Evolutionary conservation across 495 filamentous ascomycete genomes (phyloP).

Genomic region (Podospora appendiculata): DNA sequence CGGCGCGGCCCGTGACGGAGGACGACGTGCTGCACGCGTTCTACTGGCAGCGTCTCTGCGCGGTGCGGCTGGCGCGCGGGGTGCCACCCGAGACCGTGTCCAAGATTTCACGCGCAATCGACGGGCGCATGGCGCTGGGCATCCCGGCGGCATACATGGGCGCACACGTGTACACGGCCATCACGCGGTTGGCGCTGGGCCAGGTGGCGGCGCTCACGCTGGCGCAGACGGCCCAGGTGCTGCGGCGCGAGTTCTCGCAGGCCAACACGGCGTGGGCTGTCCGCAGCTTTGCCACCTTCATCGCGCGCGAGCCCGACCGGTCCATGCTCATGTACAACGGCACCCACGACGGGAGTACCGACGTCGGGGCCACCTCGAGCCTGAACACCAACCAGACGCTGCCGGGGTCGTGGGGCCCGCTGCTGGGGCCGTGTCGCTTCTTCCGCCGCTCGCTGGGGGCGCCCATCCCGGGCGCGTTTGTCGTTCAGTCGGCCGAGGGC

Average conservation of each 20-base stretch:
- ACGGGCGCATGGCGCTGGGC: conserved; percentile 24
- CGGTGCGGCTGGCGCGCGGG: conserved; percentile 11
- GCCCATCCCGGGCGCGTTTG: too few species aligned
- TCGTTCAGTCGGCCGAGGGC: too few species aligned
- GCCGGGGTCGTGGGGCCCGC: too few species aligned
- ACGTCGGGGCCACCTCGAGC: too few species aligned
- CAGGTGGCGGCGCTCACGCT: background rate
- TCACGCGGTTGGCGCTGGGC: background rate
- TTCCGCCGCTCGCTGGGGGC: too few species aligned
- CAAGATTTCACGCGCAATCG: conserved; percentile 31
- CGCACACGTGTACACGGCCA: background rate
- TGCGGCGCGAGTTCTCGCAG: conserved; percentile 21
- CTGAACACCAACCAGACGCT: too few species aligned
- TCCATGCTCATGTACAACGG: conserved; percentile 29
- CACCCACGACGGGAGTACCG: conserved; percentile 6
- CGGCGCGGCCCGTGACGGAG: conserved; percentile 15
- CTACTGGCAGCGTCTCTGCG: conserved; percentile 28
- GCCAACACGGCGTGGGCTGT: conserved; percentile 24
- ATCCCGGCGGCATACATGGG: conserved; percentile 34
- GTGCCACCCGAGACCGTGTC: conserved; percentile 8
- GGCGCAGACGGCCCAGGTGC: background rate
- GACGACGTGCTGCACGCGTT: conserved; percentile 21
- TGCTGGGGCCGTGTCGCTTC: too few species aligned
- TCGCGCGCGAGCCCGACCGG: conserved; percentile 29
- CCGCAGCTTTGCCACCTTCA: conserved; percentile 32